phyloP scores from a whole-genome alignment of 75 land plant genomes.

The Pinus taeda region DNA sequence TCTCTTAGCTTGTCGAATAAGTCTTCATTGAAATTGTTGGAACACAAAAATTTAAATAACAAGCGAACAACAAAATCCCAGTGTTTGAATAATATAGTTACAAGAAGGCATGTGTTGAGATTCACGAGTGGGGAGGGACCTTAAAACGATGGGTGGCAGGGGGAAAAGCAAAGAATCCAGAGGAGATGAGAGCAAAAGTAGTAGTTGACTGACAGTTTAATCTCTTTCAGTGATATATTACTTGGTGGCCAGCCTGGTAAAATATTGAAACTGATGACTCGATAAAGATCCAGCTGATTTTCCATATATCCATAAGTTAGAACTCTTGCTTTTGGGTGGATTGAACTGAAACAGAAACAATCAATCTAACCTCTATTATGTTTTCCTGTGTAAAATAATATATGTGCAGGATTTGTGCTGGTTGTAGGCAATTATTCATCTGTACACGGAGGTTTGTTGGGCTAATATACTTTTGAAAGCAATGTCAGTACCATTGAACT shows the following conservation, averaged over 20 bases:
- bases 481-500: too few relatives aligned
- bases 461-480: too few relatives aligned
- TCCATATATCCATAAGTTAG: not conserved
- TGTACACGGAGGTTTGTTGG: too few relatives aligned
- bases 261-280: not conserved
- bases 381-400: too few relatives aligned
- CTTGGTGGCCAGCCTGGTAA: not conserved
- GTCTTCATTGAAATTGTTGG: too few relatives aligned
- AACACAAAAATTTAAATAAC: too few relatives aligned
- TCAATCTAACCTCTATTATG: too few relatives aligned
- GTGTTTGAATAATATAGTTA: too few relatives aligned
- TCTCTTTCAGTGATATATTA: conserved; percentile 4
- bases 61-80: too few relatives aligned
- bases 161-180: not conserved
- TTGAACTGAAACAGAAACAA: not conserved
- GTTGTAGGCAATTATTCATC: too few relatives aligned
- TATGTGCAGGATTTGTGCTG: too few relatives aligned
- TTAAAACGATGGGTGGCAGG: not conserved
- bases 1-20: too few relatives aligned
- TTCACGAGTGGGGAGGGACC: not conserved
- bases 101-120: not conserved
- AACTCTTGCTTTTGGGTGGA: not conserved
- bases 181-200: not conserved
- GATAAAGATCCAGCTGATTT: not conserved
- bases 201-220: not conserved